Percentiles rank a stretch among this genome's conserved stretches.
These are phyloP conservation scores for Phaffomyces opuntiae DNA, from an alignment of 805 yeast genomes.

Conservation along the genomic window DNA sequence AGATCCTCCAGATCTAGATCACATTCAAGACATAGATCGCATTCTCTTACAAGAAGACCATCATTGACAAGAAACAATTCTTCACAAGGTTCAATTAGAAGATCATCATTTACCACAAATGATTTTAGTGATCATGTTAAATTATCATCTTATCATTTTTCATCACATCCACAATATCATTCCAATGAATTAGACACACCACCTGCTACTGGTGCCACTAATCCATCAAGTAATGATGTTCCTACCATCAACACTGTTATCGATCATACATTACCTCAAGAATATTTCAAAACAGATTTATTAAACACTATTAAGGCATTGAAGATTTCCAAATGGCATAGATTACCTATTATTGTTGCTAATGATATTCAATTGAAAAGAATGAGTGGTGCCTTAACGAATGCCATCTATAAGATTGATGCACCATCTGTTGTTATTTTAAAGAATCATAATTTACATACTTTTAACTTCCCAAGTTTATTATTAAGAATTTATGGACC, in stretches of 20 bases:
- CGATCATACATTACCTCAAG: conserved; percentile 75
- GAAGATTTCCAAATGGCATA: conserved; percentile 73
- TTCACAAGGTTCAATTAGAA: conserved; percentile 8
- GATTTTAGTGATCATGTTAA: conserved; percentile 1
- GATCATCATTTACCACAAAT: conserved; percentile 8
- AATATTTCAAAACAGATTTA: conserved; percentile 78
- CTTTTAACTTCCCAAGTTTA: conserved; percentile 47
- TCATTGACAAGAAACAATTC: conserved; percentile 8
- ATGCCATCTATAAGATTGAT: conserved; percentile 74
- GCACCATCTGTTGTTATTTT: conserved; percentile 37
- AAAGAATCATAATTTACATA: conserved; percentile 27
- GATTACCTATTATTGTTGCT: conserved; percentile 28
- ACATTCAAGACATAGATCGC: conserved; percentile 7
- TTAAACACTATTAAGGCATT: conserved; percentile 56
- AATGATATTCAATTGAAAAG: conserved; percentile 48
- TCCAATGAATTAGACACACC: neutral
- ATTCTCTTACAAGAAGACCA: conserved; percentile 8
- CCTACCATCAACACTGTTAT: conserved; percentile 50
- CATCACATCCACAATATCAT: conserved; percentile 3
- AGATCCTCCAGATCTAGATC: conserved; percentile 11
- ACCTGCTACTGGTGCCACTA: neutral
- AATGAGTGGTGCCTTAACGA: conserved; percentile 90
- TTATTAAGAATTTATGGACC: conserved; percentile 83
- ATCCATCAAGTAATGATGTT: conserved; percentile 20
- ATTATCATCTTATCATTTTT: conserved; percentile 6